These are phyloP conservation scores for Potentilla sterilis DNA, from an alignment of 306 rosid genomes.

Conservation along the genomic window DNA sequence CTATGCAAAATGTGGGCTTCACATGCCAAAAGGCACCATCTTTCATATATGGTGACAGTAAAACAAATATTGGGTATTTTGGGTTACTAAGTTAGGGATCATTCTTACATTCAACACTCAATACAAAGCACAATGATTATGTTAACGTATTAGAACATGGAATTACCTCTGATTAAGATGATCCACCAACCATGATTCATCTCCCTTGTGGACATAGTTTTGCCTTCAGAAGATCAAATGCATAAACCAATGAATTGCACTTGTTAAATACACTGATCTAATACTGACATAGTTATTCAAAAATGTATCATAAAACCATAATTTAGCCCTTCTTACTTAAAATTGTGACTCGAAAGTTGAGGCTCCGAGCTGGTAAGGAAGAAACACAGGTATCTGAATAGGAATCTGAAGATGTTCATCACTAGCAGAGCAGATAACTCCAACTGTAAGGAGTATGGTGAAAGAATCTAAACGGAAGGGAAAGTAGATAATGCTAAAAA, in stretches of 20 bases:
- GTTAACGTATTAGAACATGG: not conserved
- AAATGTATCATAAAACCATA: not conserved
- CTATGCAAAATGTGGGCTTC: not conserved
- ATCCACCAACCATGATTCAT: not conserved
- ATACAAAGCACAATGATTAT: not conserved
- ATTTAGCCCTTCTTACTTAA: not conserved
- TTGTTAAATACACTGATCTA: not conserved
- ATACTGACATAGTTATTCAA: not conserved
- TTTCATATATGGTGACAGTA: not conserved
- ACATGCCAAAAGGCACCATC: not conserved
- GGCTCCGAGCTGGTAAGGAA: constrained; percentile 44
- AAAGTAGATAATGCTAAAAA: not conserved
- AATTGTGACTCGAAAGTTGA: not conserved
- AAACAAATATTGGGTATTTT: not conserved
- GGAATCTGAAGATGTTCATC: constrained; percentile 40
- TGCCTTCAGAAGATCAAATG: not conserved
- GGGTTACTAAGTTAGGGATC: not conserved
- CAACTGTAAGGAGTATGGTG: not conserved
- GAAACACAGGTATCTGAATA: constrained; percentile 32
- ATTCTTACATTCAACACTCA: not conserved
- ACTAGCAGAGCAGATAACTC: not conserved
- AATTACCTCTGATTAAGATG: not conserved
- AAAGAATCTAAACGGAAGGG: not conserved
- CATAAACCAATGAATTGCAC: not conserved
- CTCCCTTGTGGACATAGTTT: not conserved